These are phyloP conservation scores for Balamuthia mandrillaris DNA, from an alignment of 208 protist genomes.

Conservation along the genomic window DNA sequence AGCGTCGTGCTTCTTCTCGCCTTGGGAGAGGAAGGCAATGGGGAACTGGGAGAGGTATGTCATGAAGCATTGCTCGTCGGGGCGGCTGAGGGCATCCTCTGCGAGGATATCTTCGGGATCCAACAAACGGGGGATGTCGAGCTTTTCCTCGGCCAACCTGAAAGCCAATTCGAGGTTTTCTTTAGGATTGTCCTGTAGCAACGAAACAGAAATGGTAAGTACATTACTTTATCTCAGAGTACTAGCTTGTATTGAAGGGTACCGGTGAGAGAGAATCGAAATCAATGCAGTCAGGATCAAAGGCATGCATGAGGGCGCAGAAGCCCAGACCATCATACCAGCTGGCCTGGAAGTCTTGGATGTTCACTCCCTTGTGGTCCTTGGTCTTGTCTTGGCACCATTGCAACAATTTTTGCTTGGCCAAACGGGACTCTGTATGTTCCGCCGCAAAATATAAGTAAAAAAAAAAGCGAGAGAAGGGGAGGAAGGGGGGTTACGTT, in stretches of 20 bases:
- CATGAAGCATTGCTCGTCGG: slow-evolving; percentile 74
- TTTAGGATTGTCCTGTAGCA: not conserved
- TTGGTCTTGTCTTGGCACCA: not conserved
- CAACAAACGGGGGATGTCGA: slow-evolving; percentile 68
- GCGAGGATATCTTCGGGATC: slow-evolving; percentile 66
- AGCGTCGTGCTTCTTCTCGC: no score
- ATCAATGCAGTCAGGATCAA: slow-evolving; percentile 40
- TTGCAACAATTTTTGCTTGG: not conserved
- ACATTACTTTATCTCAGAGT: no score
- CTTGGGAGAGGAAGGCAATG: slow-evolving; percentile 51
- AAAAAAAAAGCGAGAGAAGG: not conserved
- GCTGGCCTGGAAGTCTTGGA: not conserved
- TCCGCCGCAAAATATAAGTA: not conserved
- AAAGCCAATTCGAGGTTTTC: slow-evolving; percentile 54
- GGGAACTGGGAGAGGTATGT: slow-evolving; percentile 73
- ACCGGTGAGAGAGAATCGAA: slow-evolving; percentile 9
- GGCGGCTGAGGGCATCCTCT: slow-evolving; percentile 44
- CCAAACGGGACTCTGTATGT: not conserved
- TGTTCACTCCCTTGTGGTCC: not conserved
- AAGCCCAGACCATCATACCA: not conserved
- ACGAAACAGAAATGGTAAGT: no score
- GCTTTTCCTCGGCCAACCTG: slow-evolving; percentile 66
- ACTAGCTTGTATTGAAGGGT: no score
- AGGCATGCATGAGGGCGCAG: not conserved
- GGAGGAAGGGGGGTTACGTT: not conserved